A percentile compares a stretch with the other conserved stretches of the same genome.
Evolutionary conservation across 2,329 filamentous ascomycete genomes (phyloP).

Genomic region (Curvularia sp.): DNA sequence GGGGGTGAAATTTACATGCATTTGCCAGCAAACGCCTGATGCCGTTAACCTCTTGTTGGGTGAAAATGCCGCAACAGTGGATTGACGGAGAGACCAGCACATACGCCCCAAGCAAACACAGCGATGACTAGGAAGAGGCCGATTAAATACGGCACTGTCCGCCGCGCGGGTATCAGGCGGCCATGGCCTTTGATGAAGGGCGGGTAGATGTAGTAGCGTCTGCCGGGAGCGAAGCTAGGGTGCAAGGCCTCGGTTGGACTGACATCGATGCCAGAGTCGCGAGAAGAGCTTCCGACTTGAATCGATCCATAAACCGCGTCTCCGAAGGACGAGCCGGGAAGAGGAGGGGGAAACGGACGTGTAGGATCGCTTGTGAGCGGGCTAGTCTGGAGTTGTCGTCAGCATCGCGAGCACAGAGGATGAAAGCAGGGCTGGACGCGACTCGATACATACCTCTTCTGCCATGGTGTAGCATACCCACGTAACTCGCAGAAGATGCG

Average conservation of each 20-base stretch:
- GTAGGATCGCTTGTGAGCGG: conserved; percentile 5
- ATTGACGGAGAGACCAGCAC: conserved; percentile 25
- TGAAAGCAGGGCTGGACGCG: neutral
- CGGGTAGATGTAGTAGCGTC: conserved; percentile 34
- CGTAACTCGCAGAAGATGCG: neutral
- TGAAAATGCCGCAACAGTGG: conserved; percentile 22
- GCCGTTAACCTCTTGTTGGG: neutral
- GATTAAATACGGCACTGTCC: conserved; percentile 30
- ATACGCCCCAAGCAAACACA: conserved; percentile 31
- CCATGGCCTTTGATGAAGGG: conserved; percentile 34
- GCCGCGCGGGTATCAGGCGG: conserved; percentile 27
- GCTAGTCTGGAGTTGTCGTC: conserved; percentile 14
- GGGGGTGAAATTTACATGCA: neutral
- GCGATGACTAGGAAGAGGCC: conserved; percentile 25
- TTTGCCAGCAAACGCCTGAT: neutral
- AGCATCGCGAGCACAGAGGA: conserved; percentile 3
- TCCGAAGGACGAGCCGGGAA: conserved; percentile 9
- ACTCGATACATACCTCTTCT: conserved; percentile 19
- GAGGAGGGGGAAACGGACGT: neutral
- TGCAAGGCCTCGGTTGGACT: conserved; percentile 17
- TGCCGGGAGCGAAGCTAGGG: conserved; percentile 18
- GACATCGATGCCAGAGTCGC: conserved; percentile 23
- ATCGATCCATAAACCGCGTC: conserved; percentile 25
- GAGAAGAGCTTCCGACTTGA: conserved; percentile 9
- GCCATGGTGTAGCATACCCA: conserved; percentile 25